A percentile compares a stretch with the other conserved stretches of the same genome.
Conservation (phyloP, 768 basidiomycete genomes). For the Kwoniella sp. region DNA sequence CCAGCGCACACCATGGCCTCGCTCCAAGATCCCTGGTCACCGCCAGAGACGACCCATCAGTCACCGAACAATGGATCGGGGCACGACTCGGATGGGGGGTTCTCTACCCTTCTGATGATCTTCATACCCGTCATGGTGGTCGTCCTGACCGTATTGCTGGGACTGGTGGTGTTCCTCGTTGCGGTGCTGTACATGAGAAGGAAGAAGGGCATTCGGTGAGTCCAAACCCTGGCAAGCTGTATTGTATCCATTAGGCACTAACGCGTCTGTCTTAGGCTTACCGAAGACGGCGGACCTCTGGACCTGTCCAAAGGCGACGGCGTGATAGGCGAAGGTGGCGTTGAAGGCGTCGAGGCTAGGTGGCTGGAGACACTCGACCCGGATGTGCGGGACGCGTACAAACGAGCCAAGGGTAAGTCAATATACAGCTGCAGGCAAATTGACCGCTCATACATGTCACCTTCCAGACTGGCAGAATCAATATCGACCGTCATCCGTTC, state of each 20-base stretch:
- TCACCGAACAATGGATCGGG: no score
- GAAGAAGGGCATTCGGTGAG: constrained; percentile 44
- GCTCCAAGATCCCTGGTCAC: no score
- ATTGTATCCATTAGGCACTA: constrained; percentile 32
- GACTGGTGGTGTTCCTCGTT: constrained; percentile 83
- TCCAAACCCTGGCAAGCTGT: background rate
- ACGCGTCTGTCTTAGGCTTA: constrained; percentile 63
- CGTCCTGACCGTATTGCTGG: constrained; percentile 83
- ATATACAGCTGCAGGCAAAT: background rate
- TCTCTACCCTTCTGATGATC: constrained; percentile 50
- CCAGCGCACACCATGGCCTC: no score
- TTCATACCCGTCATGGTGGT: constrained; percentile 92
- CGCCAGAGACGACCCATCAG: no score
- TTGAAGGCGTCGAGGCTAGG: constrained; percentile 82
- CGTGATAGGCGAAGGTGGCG: constrained; percentile 83
- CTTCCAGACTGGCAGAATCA: constrained; percentile 62
- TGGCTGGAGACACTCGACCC: constrained; percentile 86
- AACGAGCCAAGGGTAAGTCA: constrained; percentile 75
- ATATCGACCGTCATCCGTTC: constrained; percentile 84
- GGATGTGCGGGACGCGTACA: constrained; percentile 63
- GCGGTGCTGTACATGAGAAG: constrained; percentile 71
- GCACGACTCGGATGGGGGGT: constrained; percentile 14
- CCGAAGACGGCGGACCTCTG: constrained; percentile 82
- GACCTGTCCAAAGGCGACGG: constrained; percentile 86
- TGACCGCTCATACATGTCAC: background rate